These are phyloP conservation scores for Drosera spatulata DNA, from an alignment of 179 eudicot genomes.

Conservation along the genomic window DNA sequence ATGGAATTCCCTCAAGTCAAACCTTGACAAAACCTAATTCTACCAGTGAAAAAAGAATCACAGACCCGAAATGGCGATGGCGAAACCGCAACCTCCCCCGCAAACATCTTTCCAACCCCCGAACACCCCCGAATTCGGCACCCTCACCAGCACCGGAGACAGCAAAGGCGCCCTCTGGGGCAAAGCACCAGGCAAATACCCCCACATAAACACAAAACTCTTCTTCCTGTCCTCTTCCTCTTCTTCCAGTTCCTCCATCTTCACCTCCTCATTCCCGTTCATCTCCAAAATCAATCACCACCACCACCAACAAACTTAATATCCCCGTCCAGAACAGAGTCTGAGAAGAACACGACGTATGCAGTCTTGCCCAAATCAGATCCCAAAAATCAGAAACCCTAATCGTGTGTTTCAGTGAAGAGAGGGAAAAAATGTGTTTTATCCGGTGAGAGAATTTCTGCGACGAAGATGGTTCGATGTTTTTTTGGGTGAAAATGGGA, in stretches of 20 bases:
- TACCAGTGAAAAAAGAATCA: conserved; percentile 1
- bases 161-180: conserved; percentile 79
- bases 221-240: conserved; percentile 31
- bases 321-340: conserved; percentile 3
- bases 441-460: no score
- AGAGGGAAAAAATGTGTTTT: no score
- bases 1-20: no score
- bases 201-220: conserved; percentile 75
- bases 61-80: conserved; percentile 84
- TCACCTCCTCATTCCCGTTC: conserved; percentile 19
- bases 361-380: no score
- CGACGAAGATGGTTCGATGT: no score
- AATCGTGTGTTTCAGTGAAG: no score
- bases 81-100: conserved; percentile 97
- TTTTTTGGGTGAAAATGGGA: no score
- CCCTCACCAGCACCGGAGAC: conserved; percentile 50
- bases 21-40: no score
- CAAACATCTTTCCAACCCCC: conserved; percentile 74
- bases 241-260: conserved; percentile 33
- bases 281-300: background rate
- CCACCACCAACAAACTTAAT: background rate
- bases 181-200: conserved; percentile 88
- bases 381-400: no score
- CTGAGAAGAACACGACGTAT: no score
- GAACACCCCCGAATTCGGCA: conserved; percentile 22